A percentile compares a stretch with the other conserved stretches of the same genome.
phyloP scores from a whole-genome alignment of 2,329 filamentous ascomycete genomes.

The Ophiostoma piceae region DNA sequence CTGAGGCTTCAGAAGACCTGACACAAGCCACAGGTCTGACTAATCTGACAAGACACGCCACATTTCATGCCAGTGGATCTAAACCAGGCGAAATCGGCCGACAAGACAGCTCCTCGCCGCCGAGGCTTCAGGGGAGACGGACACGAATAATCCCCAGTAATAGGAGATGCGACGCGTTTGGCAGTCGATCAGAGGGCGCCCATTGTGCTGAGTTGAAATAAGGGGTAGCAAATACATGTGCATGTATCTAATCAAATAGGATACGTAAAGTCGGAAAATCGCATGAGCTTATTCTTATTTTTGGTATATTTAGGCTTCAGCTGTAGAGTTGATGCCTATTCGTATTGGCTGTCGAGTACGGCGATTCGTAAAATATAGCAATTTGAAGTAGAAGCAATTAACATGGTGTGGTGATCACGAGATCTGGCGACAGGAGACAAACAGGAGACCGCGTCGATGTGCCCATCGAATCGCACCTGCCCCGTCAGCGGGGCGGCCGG shows the following conservation, averaged over 20 bases:
- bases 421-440: conserved; percentile 12
- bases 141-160: too few species aligned
- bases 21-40: neutral
- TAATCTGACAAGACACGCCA: neutral
- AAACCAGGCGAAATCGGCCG: neutral
- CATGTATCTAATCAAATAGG: neutral
- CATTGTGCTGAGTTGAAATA: conserved; percentile 1
- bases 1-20: neutral
- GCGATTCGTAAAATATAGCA: too few species aligned
- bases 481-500: neutral
- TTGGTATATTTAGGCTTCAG: neutral
- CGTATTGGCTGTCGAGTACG: too few species aligned
- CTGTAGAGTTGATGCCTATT: neutral
- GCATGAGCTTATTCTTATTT: neutral
- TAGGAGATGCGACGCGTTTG: neutral
- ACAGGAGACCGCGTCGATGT: conserved; percentile 9
- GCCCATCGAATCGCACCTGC: neutral
- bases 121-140: neutral
- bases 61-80: neutral
- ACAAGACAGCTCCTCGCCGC: neutral
- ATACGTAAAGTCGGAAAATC: neutral
- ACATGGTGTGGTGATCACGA: neutral
- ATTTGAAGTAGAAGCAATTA: neutral
- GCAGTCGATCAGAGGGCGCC: conserved; percentile 4
- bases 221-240: neutral